phyloP scores from a whole-genome alignment of 441 rosid genomes.

The Gossypium schwendimanii region DNA sequence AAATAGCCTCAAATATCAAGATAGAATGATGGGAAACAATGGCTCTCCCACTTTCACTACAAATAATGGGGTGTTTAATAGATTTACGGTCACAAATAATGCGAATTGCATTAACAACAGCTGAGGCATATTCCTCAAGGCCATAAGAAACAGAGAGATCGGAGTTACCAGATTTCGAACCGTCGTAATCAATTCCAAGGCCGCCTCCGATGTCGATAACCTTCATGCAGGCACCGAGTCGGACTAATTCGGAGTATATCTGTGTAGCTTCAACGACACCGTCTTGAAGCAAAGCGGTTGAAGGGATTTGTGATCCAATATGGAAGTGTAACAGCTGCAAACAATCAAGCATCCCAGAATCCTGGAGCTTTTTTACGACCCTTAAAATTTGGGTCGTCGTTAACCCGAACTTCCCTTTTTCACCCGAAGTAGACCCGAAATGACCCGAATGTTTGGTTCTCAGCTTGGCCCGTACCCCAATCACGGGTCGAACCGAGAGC shows the following conservation, averaged over 20 bases:
- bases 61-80: conserved; percentile 71
- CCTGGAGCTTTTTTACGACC: conserved; percentile 55
- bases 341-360: conserved; percentile 76
- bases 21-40: conserved; percentile 89
- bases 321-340: conserved; percentile 84
- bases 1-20: conserved; percentile 77
- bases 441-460: conserved; percentile 91
- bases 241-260: conserved; percentile 75
- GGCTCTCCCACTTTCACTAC: conserved; percentile 92
- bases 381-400: conserved; percentile 68
- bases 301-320: conserved; percentile 93
- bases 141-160: conserved; percentile 77
- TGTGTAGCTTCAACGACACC: conserved; percentile 82
- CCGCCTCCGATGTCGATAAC: conserved; percentile 90
- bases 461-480: conserved; percentile 80
- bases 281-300: conserved; percentile 61
- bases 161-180: conserved; percentile 73
- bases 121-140: conserved; percentile 73
- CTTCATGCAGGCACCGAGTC: conserved; percentile 79
- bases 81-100: conserved; percentile 65
- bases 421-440: conserved; percentile 93
- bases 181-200: conserved; percentile 88
- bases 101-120: conserved; percentile 71
- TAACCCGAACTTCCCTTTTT: conserved; percentile 87
- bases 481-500: conserved; percentile 58